Percentiles rank a stretch among this genome's conserved stretches.
Conservation (phyloP, 1,284 basidiomycete species). For the Trametes hirsuta region DNA sequence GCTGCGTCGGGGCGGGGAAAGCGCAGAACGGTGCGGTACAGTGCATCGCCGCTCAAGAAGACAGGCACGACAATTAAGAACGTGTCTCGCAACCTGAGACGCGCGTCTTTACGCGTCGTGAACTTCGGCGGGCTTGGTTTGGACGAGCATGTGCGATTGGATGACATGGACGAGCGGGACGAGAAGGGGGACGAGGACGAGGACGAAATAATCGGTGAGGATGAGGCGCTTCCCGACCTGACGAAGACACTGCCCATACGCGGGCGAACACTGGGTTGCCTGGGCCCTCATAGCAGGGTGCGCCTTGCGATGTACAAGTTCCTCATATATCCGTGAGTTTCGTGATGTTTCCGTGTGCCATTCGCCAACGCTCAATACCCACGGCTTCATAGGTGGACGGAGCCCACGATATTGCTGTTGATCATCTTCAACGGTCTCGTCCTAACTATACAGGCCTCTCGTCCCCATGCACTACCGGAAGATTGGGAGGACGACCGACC, state of each 20-base stretch:
- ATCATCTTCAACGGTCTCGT: conserved; percentile 88
- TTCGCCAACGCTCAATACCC: neutral
- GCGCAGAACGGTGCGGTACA: conserved; percentile 53
- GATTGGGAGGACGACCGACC: conserved; percentile 45
- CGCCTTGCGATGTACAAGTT: conserved; percentile 69
- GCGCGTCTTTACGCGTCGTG: conserved; percentile 82
- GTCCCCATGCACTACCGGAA: conserved; percentile 50
- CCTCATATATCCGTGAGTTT: conserved; percentile 66
- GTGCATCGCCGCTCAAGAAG: conserved; percentile 51
- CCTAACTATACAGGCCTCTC: conserved; percentile 80
- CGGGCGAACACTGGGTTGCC: conserved; percentile 79
- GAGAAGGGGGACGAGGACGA: conserved; percentile 35
- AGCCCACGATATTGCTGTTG: conserved; percentile 81
- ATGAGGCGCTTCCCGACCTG: conserved; percentile 48
- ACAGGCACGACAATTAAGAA: conserved; percentile 60
- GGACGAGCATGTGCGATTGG: conserved; percentile 59
- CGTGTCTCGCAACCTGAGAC: conserved; percentile 63
- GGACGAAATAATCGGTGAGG: conserved; percentile 33
- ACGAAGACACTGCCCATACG: conserved; percentile 59
- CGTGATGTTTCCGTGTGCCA: neutral
- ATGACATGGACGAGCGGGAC: conserved; percentile 47
- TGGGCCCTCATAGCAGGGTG: conserved; percentile 71
- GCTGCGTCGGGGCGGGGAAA: conserved; percentile 44
- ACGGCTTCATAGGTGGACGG: conserved; percentile 69
- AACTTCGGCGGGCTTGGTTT: conserved; percentile 72